A percentile compares a stretch with the other conserved stretches of the same genome.
These are phyloP conservation scores for Solanum okadae DNA, from an alignment of 257 asterid genomes.

Conservation along the genomic window DNA sequence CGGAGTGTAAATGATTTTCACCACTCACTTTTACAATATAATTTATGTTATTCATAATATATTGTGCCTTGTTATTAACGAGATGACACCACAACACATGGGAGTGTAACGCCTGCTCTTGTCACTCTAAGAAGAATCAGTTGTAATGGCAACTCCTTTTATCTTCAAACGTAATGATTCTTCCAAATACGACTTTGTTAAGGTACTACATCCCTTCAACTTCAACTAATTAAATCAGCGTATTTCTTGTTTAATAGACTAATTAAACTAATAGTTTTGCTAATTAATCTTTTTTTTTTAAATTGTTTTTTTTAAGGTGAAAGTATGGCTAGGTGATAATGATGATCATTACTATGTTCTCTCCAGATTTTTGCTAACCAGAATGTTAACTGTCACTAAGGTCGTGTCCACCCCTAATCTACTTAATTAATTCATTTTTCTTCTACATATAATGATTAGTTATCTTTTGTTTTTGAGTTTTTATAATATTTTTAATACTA, in stretches of 20 bases:
- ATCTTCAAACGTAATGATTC: constrained; percentile 78
- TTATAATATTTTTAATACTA: not conserved
- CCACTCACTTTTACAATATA: not conserved
- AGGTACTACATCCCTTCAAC: constrained; percentile 37
- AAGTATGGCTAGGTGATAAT: constrained; percentile 97
- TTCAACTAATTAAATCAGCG: too few relatives aligned
- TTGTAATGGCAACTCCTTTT: constrained; percentile 23
- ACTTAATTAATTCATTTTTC: not conserved
- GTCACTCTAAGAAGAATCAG: not conserved
- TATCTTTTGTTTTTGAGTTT: not conserved
- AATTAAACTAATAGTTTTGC: not conserved
- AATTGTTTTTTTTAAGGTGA: constrained; percentile 37
- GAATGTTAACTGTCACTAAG: constrained; percentile 97
- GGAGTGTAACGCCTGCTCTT: not conserved
- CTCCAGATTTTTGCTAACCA: constrained; percentile 88
- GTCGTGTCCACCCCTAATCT: constrained; percentile 1
- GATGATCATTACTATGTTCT: constrained; percentile 97
- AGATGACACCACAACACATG: not conserved
- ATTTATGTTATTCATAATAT: not conserved
- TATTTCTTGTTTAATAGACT: not conserved
- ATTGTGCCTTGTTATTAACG: not conserved
- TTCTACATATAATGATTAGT: not conserved
- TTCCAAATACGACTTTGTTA: constrained; percentile 93
- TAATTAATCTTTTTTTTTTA: not conserved
- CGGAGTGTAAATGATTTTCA: not conserved